Conservation (phyloP, 192 early-diverging fungal genomes). For the Dimargaris cristalligena region DNA sequence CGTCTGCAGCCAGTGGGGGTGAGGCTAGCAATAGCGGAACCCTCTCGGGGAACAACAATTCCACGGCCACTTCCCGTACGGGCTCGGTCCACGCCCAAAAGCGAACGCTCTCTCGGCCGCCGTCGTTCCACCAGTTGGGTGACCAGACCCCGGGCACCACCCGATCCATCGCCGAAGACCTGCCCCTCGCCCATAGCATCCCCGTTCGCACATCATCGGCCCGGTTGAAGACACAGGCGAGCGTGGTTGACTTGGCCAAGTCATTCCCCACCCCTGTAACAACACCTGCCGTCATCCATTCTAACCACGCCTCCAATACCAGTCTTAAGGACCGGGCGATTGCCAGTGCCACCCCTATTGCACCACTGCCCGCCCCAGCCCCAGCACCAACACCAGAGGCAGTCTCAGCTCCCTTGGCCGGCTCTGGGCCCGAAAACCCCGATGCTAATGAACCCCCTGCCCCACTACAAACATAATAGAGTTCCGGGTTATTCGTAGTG, state of each 20-base stretch:
- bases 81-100: neutral
- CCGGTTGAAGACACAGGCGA: neutral
- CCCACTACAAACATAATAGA: too few species aligned
- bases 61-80: neutral
- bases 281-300: neutral
- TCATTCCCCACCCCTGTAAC: neutral
- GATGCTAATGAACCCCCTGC: too few species aligned
- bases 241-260: neutral
- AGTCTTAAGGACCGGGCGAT: too few species aligned
- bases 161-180: neutral
- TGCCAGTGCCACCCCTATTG: too few species aligned
- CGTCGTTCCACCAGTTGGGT: neutral
- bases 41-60: neutral
- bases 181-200: neutral
- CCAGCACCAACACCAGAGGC: too few species aligned
- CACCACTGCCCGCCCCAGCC: too few species aligned
- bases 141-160: too few species aligned
- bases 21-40: neutral
- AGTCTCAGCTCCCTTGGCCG: neutral
- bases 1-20: neutral
- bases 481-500: too few species aligned
- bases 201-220: neutral
- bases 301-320: too few species aligned
- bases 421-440: too few species aligned
- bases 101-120: constrained; percentile 1